A percentile compares a stretch with the other conserved stretches of the same genome.
phyloP scores from a whole-genome alignment of 306 rosid genomes.

The Lotus japonicus region DNA sequence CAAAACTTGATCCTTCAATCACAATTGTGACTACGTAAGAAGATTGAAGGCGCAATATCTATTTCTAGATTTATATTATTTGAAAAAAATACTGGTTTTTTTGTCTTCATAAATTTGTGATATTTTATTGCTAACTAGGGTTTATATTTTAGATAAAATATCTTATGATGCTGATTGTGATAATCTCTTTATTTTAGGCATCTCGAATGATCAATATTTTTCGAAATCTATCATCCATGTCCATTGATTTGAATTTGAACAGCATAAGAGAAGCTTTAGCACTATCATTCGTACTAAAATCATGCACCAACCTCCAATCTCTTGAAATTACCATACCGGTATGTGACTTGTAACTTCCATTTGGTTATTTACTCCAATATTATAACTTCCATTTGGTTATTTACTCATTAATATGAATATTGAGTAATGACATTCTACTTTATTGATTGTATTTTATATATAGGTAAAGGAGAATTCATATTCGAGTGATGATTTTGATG shows the following conservation, averaged over 20 bases:
- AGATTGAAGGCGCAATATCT: not conserved
- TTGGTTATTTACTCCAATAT: no score
- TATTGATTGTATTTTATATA: not conserved
- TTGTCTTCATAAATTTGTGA: not conserved
- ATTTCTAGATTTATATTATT: not conserved
- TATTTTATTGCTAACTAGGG: not conserved
- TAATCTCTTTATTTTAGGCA: not conserved
- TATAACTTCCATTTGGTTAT: not conserved
- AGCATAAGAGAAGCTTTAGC: not conserved
- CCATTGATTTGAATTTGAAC: conserved; percentile 26
- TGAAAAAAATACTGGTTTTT: not conserved
- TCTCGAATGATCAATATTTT: not conserved
- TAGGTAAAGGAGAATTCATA: not conserved
- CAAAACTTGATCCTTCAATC: no score
- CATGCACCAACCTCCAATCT: not conserved
- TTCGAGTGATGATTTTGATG: no score
- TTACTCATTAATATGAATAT: not conserved
- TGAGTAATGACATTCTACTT: not conserved
- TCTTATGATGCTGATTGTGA: not conserved
- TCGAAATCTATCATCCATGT: not conserved
- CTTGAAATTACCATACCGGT: conserved; percentile 15
- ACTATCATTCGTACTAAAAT: not conserved
- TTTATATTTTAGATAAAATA: not conserved
- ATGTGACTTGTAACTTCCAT: not conserved
- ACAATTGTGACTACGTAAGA: no score